Evolutionary conservation across 2,329 filamentous ascomycete species (phyloP), one percentile per base, ranked within the genome.

Genomic region (Fusarium fujikuroi): DNA sequence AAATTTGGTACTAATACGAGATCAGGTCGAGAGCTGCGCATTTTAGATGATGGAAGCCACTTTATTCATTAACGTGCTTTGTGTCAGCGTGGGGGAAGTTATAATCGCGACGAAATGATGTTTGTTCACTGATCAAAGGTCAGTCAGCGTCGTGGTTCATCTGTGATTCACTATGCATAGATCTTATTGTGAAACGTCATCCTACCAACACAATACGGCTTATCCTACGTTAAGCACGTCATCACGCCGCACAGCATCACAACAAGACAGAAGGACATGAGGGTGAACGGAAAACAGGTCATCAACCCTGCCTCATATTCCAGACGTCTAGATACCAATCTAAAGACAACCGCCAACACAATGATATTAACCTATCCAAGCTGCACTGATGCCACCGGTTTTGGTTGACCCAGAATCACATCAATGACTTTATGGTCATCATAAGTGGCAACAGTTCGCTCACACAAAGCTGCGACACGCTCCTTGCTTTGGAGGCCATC

Each of bases 371-470:
- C 32, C 11, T 32, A 14, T 32, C 32, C 4, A 2, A 32, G 32
- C 32, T 3, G 8, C 21, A 7, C 9, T 46, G 28, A 69, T 12
- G 19, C 19, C 7, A 3, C 6, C 16, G 53, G 60, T 44, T 67
- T 70, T 4, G 57, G 53, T 19, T 69, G 68, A 16, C 39, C n/a
- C 2, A 75, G n/a, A 12, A 75, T 72, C 11, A 70, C 57, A 21
- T 83, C 81, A 66, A 84, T 77, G 10, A 81, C 79, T 67, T 80
- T 79, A 60, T 84, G 83, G 49, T 83, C 82, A n/a, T 79, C 65
- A 60, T 76, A 82, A 6, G 80, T 74, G 8, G 81, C 80, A 28
- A 82, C 76, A 4, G 80, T 78, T n/a, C 81, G 77, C 63, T 80
- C 80, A 32, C 79, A 79, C 60, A 84, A 61, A 2, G 70, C 71